Evolutionary conservation across 257 asterid species (phyloP).

Genomic region (Solanum clarkiae): DNA sequence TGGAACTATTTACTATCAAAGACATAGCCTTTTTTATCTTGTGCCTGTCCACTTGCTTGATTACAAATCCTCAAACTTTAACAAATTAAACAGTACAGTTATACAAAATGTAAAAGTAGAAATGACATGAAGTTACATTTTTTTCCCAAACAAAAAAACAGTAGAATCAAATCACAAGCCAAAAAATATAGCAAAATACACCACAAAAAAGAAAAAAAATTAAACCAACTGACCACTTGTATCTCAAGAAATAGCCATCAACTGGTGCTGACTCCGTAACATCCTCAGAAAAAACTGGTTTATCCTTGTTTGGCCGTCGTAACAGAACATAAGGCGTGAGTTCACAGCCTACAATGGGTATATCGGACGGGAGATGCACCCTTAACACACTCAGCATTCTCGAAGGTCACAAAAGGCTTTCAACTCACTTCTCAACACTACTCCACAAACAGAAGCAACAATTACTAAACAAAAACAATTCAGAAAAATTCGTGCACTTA

Average conservation of each 20-base stretch:
- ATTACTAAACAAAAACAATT: neutral
- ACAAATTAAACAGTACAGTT: neutral
- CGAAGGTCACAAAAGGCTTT: neutral
- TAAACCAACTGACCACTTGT: constrained; percentile 8
- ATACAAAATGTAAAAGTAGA: neutral
- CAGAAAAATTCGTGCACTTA: neutral
- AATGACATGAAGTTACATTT: neutral
- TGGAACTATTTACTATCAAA: neutral
- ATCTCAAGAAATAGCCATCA: constrained; percentile 28
- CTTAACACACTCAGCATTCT: constrained; percentile 64
- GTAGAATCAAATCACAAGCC: neutral
- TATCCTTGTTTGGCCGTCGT: constrained; percentile 32
- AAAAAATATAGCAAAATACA: neutral
- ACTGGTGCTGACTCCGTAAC: constrained; percentile 34
- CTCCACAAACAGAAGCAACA: neutral
- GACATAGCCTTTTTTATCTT: neutral
- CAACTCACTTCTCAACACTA: constrained; percentile 9
- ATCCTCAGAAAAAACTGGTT: constrained; percentile 37
- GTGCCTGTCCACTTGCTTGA: neutral
- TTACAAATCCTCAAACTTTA: neutral
- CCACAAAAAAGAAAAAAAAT: neutral
- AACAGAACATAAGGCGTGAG: constrained; percentile 78
- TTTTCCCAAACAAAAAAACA: neutral
- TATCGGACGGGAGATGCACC: constrained; percentile 87
- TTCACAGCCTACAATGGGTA: constrained; percentile 94